These are phyloP conservation scores for Rhododendron vialii DNA, from an alignment of 148 eudicot species.

Conservation along the genomic window DNA sequence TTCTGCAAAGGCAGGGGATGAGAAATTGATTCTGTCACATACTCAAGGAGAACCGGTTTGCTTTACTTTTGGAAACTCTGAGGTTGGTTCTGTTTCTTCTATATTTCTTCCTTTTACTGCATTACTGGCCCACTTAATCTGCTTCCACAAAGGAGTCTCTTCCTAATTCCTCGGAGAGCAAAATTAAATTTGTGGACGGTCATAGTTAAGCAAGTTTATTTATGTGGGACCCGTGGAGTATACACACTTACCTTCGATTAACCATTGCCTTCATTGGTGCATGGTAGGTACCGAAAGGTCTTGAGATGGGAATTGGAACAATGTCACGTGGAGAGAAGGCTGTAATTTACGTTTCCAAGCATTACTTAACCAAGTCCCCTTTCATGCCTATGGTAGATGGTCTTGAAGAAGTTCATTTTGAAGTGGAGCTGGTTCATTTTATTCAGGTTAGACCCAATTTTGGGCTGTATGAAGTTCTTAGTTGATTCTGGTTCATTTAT, in stretches of 20 bases:
- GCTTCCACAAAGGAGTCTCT: background rate
- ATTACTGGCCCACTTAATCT: background rate
- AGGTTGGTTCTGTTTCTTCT: conserved; percentile 36
- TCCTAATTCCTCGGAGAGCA: background rate
- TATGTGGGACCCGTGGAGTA: background rate
- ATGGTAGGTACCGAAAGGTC: conserved; percentile 78
- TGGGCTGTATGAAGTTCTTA: background rate
- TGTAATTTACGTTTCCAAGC: conserved; percentile 58
- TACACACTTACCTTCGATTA: background rate
- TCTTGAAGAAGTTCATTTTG: conserved; percentile 81
- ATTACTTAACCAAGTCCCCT: conserved; percentile 55
- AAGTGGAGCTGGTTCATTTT: conserved; percentile 92
- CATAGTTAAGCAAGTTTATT: background rate
- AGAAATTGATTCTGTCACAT: conserved; percentile 52
- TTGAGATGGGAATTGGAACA: conserved; percentile 94
- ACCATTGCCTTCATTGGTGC: background rate
- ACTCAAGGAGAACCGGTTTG: conserved; percentile 65
- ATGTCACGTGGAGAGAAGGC: conserved; percentile 94
- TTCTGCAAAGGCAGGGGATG: conserved; percentile 75
- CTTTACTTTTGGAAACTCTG: conserved; percentile 88
- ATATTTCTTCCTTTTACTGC: conserved; percentile 4
- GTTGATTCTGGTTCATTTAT: background rate
- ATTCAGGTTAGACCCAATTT: conserved; percentile 60
- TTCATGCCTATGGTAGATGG: conserved; percentile 47
- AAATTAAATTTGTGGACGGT: background rate